A percentile compares a stretch with the other conserved stretches of the same genome.
Conservation (phyloP, 352 stramenopile species). For the Plasmopara muralis region DNA sequence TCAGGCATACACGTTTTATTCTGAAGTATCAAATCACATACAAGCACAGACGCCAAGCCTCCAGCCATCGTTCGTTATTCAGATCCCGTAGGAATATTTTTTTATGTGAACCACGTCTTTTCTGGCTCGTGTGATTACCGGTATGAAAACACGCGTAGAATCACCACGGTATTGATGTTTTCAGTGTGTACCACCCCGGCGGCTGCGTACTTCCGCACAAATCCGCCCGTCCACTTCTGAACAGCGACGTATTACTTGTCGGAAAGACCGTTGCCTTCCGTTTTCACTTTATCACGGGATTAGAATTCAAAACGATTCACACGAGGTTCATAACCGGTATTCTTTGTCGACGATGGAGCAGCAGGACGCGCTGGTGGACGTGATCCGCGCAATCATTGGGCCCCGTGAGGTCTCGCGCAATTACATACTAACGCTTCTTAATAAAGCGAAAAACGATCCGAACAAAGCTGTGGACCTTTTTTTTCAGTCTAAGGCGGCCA, state of each 20-base stretch:
- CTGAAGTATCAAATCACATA: constrained; percentile 21
- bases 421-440: constrained; percentile 56
- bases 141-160: too few relatives aligned
- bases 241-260: constrained; percentile 1
- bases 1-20: neutral
- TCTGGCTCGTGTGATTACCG: too few relatives aligned
- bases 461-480: constrained; percentile 81
- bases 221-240: constrained; percentile 3
- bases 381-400: constrained; percentile 74
- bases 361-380: constrained; percentile 63
- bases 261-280: constrained; percentile 15
- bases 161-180: neutral
- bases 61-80: constrained; percentile 15
- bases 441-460: constrained; percentile 53
- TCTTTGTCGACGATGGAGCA: constrained; percentile 33
- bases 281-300: constrained; percentile 21
- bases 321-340: constrained; percentile 1
- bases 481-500: constrained; percentile 55
- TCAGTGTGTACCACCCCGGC: neutral
- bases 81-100: neutral
- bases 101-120: neutral
- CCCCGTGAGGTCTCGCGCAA: constrained; percentile 55
- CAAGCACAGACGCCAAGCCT: constrained; percentile 36
- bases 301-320: constrained; percentile 13
- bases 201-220: neutral